Conservation (phyloP, 768 basidiomycete species). For the Cyathus striatus region DNA sequence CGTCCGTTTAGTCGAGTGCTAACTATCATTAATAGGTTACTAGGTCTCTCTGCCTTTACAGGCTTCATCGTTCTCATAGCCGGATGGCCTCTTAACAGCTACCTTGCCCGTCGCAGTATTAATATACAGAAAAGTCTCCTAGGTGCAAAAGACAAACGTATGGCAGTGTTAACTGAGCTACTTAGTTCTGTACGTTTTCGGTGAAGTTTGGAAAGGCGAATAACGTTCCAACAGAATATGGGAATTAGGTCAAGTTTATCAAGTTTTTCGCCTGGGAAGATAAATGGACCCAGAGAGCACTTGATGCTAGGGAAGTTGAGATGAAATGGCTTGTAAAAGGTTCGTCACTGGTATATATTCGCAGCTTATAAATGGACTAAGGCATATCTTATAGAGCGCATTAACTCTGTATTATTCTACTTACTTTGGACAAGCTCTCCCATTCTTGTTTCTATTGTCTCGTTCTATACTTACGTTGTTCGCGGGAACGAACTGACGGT, state of each 20-base stretch:
- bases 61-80: conserved; percentile 66
- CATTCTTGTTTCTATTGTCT: conserved; percentile 72
- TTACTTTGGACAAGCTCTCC: conserved; percentile 74
- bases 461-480: conserved; percentile 71
- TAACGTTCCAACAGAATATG: no score
- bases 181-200: conserved; percentile 54
- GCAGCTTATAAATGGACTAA: background rate
- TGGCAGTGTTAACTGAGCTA: conserved; percentile 30
- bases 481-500: conserved; percentile 74
- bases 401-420: conserved; percentile 70
- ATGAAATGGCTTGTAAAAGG: conserved; percentile 75
- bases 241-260: conserved; percentile 68
- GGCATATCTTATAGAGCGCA: conserved; percentile 45
- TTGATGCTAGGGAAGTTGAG: conserved; percentile 64
- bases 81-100: conserved; percentile 70
- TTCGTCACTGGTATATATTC: conserved; percentile 13
- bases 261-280: conserved; percentile 85
- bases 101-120: conserved; percentile 54
- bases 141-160: background rate
- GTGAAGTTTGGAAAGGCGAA: no score
- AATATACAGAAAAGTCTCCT: conserved; percentile 55
- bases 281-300: conserved; percentile 63
- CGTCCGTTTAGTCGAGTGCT: no score
- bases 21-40: conserved; percentile 42
- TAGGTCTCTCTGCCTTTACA: conserved; percentile 68